Conservation (phyloP, 2,329 filamentous ascomycete genomes). For the Aaosphaeria arxii region DNA sequence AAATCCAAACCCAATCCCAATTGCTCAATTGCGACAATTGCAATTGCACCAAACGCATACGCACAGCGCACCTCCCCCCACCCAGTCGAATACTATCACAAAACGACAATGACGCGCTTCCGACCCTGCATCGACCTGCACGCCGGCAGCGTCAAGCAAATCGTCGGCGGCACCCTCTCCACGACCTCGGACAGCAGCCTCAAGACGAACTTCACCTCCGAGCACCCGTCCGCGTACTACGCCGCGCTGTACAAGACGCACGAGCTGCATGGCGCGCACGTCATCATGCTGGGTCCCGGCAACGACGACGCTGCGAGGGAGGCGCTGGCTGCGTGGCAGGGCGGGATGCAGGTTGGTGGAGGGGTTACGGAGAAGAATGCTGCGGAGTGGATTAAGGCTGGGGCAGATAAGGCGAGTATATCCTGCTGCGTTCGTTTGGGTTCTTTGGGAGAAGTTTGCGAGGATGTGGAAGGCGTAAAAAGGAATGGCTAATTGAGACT, state of each 20-base stretch:
- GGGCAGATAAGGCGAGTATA: constrained; percentile 75
- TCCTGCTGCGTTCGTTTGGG: background rate
- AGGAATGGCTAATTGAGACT: constrained; percentile 11
- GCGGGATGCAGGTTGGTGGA: constrained; percentile 84
- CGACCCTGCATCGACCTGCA: constrained; percentile 96
- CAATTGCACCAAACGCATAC: too few relatives aligned
- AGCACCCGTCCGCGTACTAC: constrained; percentile 77
- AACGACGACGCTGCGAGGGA: constrained; percentile 79
- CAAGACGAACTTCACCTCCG: constrained; percentile 90
- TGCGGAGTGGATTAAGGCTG: constrained; percentile 77
- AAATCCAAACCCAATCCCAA: too few relatives aligned
- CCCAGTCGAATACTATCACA: too few relatives aligned
- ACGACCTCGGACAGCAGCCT: constrained; percentile 44
- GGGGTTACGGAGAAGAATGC: constrained; percentile 88
- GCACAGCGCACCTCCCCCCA: too few relatives aligned
- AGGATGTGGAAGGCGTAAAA: background rate
- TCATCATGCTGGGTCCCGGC: constrained; percentile 91
- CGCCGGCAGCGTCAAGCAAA: constrained; percentile 97
- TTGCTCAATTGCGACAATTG: too few relatives aligned
- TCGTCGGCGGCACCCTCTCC: constrained; percentile 84
- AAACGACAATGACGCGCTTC: constrained; percentile 89
- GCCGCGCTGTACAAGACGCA: constrained; percentile 77
- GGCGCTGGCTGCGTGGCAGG: constrained; percentile 75
- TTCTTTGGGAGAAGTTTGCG: background rate
- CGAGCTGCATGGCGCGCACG: constrained; percentile 75